These are phyloP conservation scores for Lyophyllum semitale DNA, from an alignment of 768 basidiomycete genomes.

Conservation along the genomic window DNA sequence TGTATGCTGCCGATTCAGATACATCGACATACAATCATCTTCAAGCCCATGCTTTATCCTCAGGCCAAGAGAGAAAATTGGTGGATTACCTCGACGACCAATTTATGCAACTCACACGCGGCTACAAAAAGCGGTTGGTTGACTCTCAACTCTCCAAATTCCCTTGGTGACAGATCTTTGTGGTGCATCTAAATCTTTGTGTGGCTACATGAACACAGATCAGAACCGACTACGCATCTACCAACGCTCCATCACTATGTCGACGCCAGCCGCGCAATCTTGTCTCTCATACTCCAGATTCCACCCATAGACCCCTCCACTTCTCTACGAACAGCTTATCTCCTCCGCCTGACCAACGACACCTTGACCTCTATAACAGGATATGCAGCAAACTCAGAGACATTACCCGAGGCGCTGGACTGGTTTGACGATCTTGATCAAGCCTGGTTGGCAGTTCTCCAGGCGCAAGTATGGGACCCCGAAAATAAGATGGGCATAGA, in stretches of 20 bases:
- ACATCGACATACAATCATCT: not conserved
- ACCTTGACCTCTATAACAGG: conserved; percentile 60
- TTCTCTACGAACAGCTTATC: conserved; percentile 60
- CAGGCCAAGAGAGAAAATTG: conserved; percentile 63
- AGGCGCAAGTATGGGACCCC: conserved; percentile 68
- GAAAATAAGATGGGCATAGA: conserved; percentile 34
- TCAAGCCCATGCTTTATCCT: conserved; percentile 40
- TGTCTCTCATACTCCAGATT: conserved; percentile 55
- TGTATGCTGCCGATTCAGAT: not conserved
- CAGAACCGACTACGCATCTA: conserved; percentile 51
- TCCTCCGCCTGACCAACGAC: conserved; percentile 76
- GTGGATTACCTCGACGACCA: conserved; percentile 65
- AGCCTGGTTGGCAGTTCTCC: conserved; percentile 70
- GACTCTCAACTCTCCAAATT: not conserved
- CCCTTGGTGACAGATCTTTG: conserved; percentile 4
- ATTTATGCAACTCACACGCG: conserved; percentile 66
- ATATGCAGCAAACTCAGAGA: conserved; percentile 48
- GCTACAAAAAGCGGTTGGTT: conserved; percentile 75
- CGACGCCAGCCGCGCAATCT: conserved; percentile 51
- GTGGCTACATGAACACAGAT: conserved; percentile 28
- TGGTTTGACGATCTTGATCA: conserved; percentile 76
- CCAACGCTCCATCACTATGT: conserved; percentile 65
- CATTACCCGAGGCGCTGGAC: conserved; percentile 57
- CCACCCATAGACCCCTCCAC: conserved; percentile 71
- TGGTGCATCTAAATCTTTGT: not conserved